Evolutionary conservation across 2,329 filamentous ascomycete species (phyloP).

Genomic region (Trichoderma lentiforme): DNA sequence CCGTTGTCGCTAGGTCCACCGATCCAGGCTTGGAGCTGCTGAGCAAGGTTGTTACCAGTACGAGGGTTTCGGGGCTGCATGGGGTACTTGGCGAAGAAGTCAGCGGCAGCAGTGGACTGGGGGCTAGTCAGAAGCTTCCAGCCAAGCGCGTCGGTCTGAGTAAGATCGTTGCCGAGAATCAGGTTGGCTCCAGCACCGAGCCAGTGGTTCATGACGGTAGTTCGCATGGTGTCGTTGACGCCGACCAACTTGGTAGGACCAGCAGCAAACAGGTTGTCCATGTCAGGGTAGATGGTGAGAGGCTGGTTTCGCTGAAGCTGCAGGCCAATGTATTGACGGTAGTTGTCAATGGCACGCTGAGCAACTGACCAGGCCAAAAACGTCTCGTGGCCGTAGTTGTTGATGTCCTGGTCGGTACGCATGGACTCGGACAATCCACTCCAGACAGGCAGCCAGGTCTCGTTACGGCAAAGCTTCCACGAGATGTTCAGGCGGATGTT

Average conservation of each 20-base stretch:
- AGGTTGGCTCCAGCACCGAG: conserved; percentile 1
- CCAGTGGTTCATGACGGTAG: conserved; percentile 13
- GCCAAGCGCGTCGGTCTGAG: conserved; percentile 10
- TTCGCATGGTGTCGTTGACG: conserved; percentile 13
- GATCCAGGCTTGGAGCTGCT: conserved; percentile 19
- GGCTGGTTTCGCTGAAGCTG: conserved; percentile 17
- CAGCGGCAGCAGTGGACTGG: conserved; percentile 7
- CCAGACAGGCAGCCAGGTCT: conserved; percentile 20
- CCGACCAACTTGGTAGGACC: conserved; percentile 2
- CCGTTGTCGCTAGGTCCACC: conserved; percentile 10
- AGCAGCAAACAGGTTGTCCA: conserved; percentile 5
- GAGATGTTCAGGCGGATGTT: conserved; percentile 18
- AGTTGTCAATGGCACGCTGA: conserved; percentile 19
- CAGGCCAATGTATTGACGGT: conserved; percentile 18
- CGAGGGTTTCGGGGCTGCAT: conserved; percentile 20
- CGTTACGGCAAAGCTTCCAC: conserved; percentile 20
- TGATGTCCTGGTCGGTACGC: conserved; percentile 18
- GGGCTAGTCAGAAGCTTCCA: conserved; percentile 8
- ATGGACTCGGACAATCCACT: conserved; percentile 14
- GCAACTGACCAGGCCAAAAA: conserved; percentile 15
- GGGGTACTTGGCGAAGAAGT: conserved; percentile 20
- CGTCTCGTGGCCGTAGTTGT: conserved; percentile 18
- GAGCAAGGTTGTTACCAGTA: conserved; percentile 14
- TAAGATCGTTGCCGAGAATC: conserved; percentile 12
- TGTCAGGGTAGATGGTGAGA: conserved; percentile 12